Conservation (phyloP, 805 yeast species). For the Candida maesae region DNA sequence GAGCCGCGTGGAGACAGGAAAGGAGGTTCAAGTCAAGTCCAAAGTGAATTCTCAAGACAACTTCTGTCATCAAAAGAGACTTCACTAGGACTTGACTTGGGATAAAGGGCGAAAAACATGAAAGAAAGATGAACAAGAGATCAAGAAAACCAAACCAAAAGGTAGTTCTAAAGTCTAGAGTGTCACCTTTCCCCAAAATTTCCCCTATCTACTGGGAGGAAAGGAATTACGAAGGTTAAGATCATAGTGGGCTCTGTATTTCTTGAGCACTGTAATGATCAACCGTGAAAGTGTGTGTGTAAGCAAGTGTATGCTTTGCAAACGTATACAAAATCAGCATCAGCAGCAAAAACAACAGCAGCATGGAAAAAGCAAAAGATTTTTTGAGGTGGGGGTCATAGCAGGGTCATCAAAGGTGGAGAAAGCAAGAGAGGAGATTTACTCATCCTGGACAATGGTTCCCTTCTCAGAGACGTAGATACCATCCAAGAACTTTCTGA, state of each 20-base stretch:
- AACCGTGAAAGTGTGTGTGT: slow-evolving; percentile 2
- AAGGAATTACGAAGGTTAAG: slow-evolving; percentile 7
- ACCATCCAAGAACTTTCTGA: slow-evolving; percentile 99
- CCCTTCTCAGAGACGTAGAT: slow-evolving; percentile 98
- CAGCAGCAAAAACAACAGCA: not conserved
- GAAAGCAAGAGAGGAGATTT: slow-evolving; percentile 14
- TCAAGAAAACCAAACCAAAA: not conserved
- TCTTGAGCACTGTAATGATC: slow-evolving; percentile 21
- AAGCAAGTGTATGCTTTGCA: slow-evolving; percentile 5
- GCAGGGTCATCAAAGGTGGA: slow-evolving; percentile 1
- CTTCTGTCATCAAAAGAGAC: no score
- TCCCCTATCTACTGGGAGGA: not conserved
- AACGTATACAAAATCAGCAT: slow-evolving; percentile 1
- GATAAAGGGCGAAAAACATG: no score
- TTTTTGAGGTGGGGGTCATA: not conserved
- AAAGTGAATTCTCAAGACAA: no score
- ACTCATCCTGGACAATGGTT: slow-evolving; percentile 65
- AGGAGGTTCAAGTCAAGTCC: no score
- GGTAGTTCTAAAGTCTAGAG: not conserved
- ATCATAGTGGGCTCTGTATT: slow-evolving; percentile 22
- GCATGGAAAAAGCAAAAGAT: no score
- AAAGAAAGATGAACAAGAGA: not conserved
- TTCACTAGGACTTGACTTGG: no score
- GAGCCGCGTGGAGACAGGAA: no score
- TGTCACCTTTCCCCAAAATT: no score